A percentile compares a stretch with the other conserved stretches of the same genome.
These are phyloP conservation scores for Globisporangium splendens DNA, from an alignment of 352 stramenopile species.

Conservation along the genomic window DNA sequence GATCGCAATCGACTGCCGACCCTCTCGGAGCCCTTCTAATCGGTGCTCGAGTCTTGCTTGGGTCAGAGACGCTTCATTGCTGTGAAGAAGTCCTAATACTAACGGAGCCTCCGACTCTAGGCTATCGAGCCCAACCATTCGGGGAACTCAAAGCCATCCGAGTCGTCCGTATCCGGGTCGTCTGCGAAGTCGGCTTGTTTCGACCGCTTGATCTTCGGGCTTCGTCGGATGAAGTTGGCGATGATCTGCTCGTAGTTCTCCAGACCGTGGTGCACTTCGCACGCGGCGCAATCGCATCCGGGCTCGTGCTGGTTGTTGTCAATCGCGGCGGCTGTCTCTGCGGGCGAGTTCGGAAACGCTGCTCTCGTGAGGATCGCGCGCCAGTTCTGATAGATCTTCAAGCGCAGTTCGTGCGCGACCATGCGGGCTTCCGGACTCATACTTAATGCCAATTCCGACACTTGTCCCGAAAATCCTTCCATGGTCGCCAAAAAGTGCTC, in stretches of 20 bases:
- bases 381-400: constrained; percentile 85
- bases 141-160: constrained; percentile 17
- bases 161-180: constrained; percentile 13
- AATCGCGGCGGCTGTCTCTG: constrained; percentile 34
- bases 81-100: constrained; percentile 16
- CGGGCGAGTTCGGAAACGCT: constrained; percentile 51
- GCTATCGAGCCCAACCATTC: constrained; percentile 11
- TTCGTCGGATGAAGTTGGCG: constrained; percentile 53
- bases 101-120: constrained; percentile 2
- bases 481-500: constrained; percentile 70
- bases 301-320: constrained; percentile 28
- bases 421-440: constrained; percentile 76
- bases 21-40: constrained; percentile 16
- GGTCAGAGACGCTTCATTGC: neutral
- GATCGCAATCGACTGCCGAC: constrained; percentile 8
- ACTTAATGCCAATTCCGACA: constrained; percentile 50
- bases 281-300: constrained; percentile 51
- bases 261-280: constrained; percentile 45
- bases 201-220: constrained; percentile 39
- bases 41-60: constrained; percentile 10
- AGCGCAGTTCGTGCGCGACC: constrained; percentile 65
- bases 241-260: constrained; percentile 56
- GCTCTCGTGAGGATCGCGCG: constrained; percentile 67
- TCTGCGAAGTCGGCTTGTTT: constrained; percentile 13
- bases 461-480: constrained; percentile 55